phyloP scores from a whole-genome alignment of 257 asterid genomes.

The Avicennia marina region DNA sequence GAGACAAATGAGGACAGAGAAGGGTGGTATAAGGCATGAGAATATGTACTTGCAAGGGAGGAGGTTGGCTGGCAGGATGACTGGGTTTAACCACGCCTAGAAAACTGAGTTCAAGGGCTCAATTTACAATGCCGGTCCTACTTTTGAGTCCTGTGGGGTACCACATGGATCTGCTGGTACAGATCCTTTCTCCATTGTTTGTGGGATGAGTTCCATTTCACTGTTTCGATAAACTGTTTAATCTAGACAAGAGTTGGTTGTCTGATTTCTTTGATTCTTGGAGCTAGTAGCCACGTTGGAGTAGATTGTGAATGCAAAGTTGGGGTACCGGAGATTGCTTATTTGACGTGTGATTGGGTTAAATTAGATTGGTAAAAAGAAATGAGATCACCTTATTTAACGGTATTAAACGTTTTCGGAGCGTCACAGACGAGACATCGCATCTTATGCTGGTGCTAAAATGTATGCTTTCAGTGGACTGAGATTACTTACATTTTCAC shows the following conservation, averaged over 20 bases:
- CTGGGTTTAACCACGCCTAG: conserved; percentile 57
- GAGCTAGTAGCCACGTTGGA: too few species aligned
- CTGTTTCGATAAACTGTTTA: not conserved
- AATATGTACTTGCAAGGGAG: conserved; percentile 91
- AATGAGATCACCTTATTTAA: too few species aligned
- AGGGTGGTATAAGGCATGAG: conserved; percentile 80
- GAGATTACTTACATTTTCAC: not conserved
- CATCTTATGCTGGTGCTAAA: not conserved
- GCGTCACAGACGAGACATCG: not conserved
- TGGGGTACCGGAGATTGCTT: too few species aligned
- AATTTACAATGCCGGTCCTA: conserved; percentile 79
- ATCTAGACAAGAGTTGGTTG: not conserved
- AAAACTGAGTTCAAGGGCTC: conserved; percentile 73
- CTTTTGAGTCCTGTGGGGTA: conserved; percentile 83
- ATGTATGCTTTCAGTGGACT: not conserved
- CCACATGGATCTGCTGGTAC: conserved; percentile 91
- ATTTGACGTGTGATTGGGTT: too few species aligned
- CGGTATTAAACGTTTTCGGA: too few species aligned
- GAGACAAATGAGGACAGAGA: conserved; percentile 77
- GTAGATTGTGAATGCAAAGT: too few species aligned
- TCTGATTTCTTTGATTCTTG: too few species aligned
- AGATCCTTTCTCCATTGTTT: not conserved
- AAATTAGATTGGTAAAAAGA: too few species aligned
- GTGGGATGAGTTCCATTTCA: not conserved
- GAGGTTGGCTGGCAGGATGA: conserved; percentile 87